Base-by-base conservation (phyloP, 352 stramenopile species). In the Pythium chondricola region DNA sequence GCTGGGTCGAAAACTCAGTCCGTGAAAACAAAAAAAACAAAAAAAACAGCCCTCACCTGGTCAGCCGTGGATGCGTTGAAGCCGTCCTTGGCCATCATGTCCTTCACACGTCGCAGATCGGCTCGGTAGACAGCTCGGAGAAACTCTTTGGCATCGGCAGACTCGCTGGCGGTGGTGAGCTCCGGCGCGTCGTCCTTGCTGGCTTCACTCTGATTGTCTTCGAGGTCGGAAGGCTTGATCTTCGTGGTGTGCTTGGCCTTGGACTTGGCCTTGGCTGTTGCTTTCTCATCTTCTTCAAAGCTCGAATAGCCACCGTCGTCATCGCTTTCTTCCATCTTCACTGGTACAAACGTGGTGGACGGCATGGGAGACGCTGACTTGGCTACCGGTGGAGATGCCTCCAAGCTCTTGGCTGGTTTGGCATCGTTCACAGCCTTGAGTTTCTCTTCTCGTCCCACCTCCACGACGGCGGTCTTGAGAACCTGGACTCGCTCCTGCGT, bases 41-140 rank as follows among this genome's bases (percentile, higher is more conserved):
- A n/a, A 55, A 6, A 25, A 20, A 30, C 27, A n/a, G 24, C 37
- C 17, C 50, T 40, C 47, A 86, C 76, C 63, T 89, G 75, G 45
- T 92, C 81, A 7, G 75, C 71, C 0, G 57, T 67, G 42, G 71
- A 67, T 18, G 57, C 66, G n/a, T 83, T 64, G 38, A 74, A 58
- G 6, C 72, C 66, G 11, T 69, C 57, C 2, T 51, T 55, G 10
- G 71, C 55, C 36, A 89, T 58, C 63, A 90, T 66, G 6, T 83
- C 70, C 31, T 63, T 69, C 17, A 88, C 43, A 16, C 65, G 61
- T 4, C 65, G 64, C 31, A 77, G 59, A 27, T 92, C 74, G 4
- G 60, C 71, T 27, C 61, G 64, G 37, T 79, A 89, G 29, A 89
- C 76, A 6, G 75, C 75, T 31, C 69, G 68, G 21, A 91, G 37